A percentile compares a stretch with the other conserved stretches of the same genome.
Conservation (phyloP, 2,329 filamentous ascomycete genomes). For the Talaromyces marneffei region DNA sequence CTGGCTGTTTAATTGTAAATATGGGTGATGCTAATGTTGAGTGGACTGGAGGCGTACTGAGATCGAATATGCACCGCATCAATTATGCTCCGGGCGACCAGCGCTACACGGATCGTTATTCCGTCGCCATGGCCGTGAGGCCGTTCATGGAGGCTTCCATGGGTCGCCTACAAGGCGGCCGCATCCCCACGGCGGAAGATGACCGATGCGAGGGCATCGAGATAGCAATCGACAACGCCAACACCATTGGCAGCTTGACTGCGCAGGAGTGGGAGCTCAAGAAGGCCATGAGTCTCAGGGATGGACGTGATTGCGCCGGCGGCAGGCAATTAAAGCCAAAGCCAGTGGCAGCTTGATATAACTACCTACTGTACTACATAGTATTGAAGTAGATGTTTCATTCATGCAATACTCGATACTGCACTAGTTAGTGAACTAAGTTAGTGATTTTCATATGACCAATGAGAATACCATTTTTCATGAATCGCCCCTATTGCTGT, state of each 20-base stretch:
- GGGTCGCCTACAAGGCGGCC: conserved; percentile 13
- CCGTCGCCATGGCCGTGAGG: conserved; percentile 19
- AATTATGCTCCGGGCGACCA: conserved; percentile 21
- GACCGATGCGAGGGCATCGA: neutral
- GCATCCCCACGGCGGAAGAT: conserved; percentile 14
- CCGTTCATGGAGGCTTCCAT: conserved; percentile 16
- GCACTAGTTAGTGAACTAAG: neutral
- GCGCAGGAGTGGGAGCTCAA: conserved; percentile 7
- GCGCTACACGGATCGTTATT: conserved; percentile 14
- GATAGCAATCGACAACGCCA: neutral
- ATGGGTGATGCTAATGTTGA: conserved; percentile 46
- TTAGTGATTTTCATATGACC: neutral
- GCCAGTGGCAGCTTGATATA: neutral
- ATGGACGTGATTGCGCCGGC: conserved; percentile 5
- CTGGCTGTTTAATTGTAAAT: conserved; percentile 38
- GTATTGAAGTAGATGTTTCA: neutral
- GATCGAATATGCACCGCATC: conserved; percentile 24
- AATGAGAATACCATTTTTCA: neutral
- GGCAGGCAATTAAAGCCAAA: neutral
- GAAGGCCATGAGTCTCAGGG: conserved; percentile 5
- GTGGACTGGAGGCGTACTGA: conserved; percentile 38
- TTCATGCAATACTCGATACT: neutral
- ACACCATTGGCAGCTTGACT: neutral
- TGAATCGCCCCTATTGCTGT: neutral
- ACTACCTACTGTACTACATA: no score